phyloP scores from a whole-genome alignment of 495 filamentous ascomycete species.

The Gamarada debralockiae region DNA sequence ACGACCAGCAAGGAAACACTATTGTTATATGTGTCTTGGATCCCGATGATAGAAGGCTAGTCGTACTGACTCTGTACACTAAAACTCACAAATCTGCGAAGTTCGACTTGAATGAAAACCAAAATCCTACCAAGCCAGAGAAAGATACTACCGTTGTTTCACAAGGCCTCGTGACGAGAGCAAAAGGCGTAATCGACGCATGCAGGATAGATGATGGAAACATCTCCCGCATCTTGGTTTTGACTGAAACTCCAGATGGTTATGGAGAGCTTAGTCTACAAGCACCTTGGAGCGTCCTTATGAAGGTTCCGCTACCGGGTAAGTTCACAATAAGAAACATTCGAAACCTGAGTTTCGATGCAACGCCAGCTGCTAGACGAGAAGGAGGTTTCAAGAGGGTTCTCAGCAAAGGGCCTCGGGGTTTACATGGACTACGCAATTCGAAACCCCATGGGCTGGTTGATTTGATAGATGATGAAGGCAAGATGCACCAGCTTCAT shows the following conservation, averaged over 20 bases:
- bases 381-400: constrained; percentile 52
- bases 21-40: constrained; percentile 69
- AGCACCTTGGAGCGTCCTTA: constrained; percentile 67
- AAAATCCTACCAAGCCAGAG: constrained; percentile 18
- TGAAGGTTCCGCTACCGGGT: constrained; percentile 45
- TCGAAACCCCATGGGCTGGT: constrained; percentile 51
- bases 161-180: constrained; percentile 40
- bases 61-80: constrained; percentile 59
- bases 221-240: constrained; percentile 62
- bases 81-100: constrained; percentile 29
- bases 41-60: constrained; percentile 57
- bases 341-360: constrained; percentile 22
- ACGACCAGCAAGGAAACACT: constrained; percentile 43
- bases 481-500: constrained; percentile 58
- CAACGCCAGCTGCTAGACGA: constrained; percentile 21
- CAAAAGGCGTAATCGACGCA: constrained; percentile 67
- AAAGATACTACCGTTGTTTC: constrained; percentile 28
- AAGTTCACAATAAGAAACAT: constrained; percentile 24
- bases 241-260: constrained; percentile 61
- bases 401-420: constrained; percentile 44
- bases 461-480: constrained; percentile 59
- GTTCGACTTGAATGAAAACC: constrained; percentile 9
- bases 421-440: constrained; percentile 40
- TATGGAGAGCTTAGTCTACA: constrained; percentile 64
- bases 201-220: constrained; percentile 68